Base-by-base conservation (phyloP, 2,329 filamentous ascomycete genomes). In the Pseudogymnoascus pannorum region DNA sequence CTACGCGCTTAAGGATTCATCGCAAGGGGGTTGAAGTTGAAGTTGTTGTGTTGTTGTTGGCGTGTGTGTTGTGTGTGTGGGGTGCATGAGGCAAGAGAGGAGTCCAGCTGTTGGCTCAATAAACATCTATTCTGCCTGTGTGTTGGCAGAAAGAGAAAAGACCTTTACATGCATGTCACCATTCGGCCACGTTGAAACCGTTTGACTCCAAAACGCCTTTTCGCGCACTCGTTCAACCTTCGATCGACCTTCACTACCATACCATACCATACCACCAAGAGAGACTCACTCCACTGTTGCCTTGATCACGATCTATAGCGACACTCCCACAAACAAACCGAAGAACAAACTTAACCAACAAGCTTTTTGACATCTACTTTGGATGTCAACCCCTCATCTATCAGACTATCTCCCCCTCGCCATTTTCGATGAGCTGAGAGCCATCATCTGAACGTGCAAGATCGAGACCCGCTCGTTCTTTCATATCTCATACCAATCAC, bases 381-480 rank as follows among this genome's bases (percentile, higher is more conserved):
- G 44, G 24, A 51, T 51, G 44, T 51, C 24, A 14, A 51, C 24
- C 44, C 44, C 24, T 16, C 44, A 51, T 51, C 44, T 51, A 51
- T 29, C 44, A 51, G 24, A 51, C 12, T n/a, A 51, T 51, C 14
- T 51, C 44, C 44, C 44, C 44, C 44, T 51, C 44, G 8, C 44
- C n/a, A 51, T 51, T 29, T 29, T 51, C 44, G 44, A 51, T 51
- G 44, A 51, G 44, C 44, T 51, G 44, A 51, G 44, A 29, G 44
- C n/a, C 24, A 29, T 16, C 26, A 51, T n/a, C 24, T 51, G 44
- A 51, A 51, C 24, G 44, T 51, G 44, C 44, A 29, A 51, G 44
- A 51, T 51, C 44, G 44, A 51, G 24, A 51, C 44, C 44, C 44
- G 44, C 44, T 51, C 44, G 44, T 51, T 51, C 44, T 51, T 51